Evolutionary conservation across 176 grass and related monocot genomes (phyloP).

Genomic region (Areca catechu): DNA sequence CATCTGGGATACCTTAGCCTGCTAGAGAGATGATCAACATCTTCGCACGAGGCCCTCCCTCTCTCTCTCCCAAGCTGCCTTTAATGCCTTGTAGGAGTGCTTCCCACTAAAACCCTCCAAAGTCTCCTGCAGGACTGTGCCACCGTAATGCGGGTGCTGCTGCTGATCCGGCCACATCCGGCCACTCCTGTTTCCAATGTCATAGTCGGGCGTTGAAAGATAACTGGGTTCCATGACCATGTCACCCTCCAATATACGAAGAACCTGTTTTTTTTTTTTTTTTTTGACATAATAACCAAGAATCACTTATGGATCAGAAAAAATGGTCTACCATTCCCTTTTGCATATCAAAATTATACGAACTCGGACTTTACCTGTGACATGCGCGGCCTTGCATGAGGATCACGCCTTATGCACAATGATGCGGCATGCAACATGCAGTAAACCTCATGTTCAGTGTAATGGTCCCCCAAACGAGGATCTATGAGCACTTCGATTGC

Average conservation of each 20-base stretch:
- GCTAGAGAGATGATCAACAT: conserved; percentile 23
- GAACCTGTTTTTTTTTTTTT: conserved; percentile 42
- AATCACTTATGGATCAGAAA: no score
- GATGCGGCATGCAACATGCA: conserved; percentile 89
- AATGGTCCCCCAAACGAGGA: conserved; percentile 52
- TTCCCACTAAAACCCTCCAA: conserved; percentile 33
- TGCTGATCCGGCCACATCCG: conserved; percentile 38
- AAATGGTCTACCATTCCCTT: no score
- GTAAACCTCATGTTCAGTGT: conserved; percentile 60
- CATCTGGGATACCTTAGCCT: not conserved
- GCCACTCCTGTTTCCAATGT: conserved; percentile 54
- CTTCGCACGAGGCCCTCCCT: conserved; percentile 50
- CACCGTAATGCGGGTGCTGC: conserved; percentile 32
- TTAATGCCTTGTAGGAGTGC: conserved; percentile 38
- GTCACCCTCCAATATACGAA: conserved; percentile 85
- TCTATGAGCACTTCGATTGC: conserved; percentile 61
- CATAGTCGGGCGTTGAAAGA: conserved; percentile 44
- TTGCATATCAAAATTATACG: not conserved
- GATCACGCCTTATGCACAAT: conserved; percentile 75
- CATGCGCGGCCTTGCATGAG: conserved; percentile 91
- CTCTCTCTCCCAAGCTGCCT: conserved; percentile 51
- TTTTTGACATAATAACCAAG: no score
- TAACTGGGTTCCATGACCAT: conserved; percentile 59
- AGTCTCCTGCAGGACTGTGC: conserved; percentile 31
- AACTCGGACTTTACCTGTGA: conserved; percentile 37